Percentiles rank a stretch among this genome's conserved stretches.
Conservation (phyloP, 768 basidiomycete species). For the Daedaleopsis nitida region DNA sequence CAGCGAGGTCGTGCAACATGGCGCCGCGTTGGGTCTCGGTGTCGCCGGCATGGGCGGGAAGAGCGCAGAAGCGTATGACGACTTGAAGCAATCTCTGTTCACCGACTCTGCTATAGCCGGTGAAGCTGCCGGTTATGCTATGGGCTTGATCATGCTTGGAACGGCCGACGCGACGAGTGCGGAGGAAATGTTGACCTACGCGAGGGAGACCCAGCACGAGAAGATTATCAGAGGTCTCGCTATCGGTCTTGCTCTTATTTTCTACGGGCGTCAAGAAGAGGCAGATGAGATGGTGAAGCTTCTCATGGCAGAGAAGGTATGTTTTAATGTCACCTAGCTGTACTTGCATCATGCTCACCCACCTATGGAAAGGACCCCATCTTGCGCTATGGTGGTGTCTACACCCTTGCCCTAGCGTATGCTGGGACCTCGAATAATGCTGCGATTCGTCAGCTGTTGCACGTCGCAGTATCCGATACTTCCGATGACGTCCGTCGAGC, state of each 20-base stretch:
- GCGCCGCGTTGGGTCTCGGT: constrained; percentile 95
- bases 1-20: constrained; percentile 93
- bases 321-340: constrained; percentile 9
- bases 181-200: constrained; percentile 95
- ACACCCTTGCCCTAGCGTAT: constrained; percentile 94
- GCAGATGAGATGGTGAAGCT: constrained; percentile 82
- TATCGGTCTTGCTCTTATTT: constrained; percentile 89
- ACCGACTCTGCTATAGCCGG: constrained; percentile 94
- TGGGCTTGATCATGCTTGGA: constrained; percentile 99
- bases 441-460: constrained; percentile 87
- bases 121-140: constrained; percentile 94
- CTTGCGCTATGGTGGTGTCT: constrained; percentile 96
- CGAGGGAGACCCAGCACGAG: constrained; percentile 97
- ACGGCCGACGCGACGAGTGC: constrained; percentile 78
- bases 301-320: constrained; percentile 84
- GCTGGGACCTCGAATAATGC: constrained; percentile 95
- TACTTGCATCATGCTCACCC: constrained; percentile 1
- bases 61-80: constrained; percentile 88
- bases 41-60: constrained; percentile 93
- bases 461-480: constrained; percentile 97
- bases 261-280: constrained; percentile 90
- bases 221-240: constrained; percentile 98
- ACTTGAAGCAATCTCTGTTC: constrained; percentile 86
- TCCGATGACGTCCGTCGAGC: constrained; percentile 97
- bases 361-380: constrained; percentile 74